phyloP scores from a whole-genome alignment of 164 flowering plant genomes.

The Cinnamomum micranthum region DNA sequence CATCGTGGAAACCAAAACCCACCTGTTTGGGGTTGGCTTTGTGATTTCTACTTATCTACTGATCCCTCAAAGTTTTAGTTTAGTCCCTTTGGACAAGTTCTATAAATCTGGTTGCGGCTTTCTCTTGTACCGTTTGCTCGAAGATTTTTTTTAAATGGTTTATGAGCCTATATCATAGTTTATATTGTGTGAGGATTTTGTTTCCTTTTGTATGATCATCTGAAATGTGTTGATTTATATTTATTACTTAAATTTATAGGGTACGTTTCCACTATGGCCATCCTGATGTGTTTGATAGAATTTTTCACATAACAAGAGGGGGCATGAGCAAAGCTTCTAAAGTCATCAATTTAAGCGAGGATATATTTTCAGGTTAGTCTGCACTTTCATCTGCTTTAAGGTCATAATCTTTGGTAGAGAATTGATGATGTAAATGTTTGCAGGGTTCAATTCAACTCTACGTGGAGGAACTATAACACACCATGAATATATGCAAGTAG shows the following conservation, averaged over 20 bases:
- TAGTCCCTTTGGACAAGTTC: too few relatives aligned
- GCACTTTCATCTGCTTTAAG: background rate
- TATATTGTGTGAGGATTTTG: background rate
- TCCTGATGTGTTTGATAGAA: constrained; percentile 44
- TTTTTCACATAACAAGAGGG: constrained; percentile 42
- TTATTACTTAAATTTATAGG: constrained; percentile 16
- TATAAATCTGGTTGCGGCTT: too few relatives aligned
- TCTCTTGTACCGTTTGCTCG: too few relatives aligned
- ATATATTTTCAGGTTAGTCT: constrained; percentile 38
- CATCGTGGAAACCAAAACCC: too few relatives aligned
- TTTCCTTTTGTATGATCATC: background rate
- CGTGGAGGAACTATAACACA: constrained; percentile 90
- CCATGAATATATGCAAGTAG: constrained; percentile 97
- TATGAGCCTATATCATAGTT: too few relatives aligned
- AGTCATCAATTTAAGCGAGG: constrained; percentile 37
- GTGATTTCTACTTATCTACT: too few relatives aligned
- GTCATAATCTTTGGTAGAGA: background rate
- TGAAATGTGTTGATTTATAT: constrained; percentile 1
- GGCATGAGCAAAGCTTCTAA: constrained; percentile 45
- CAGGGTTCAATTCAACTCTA: constrained; percentile 88
- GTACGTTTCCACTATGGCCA: constrained; percentile 48
- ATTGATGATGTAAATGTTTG: constrained; percentile 9
- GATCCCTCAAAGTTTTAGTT: too few relatives aligned
- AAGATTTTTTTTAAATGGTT: too few relatives aligned
- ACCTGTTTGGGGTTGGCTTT: too few relatives aligned